A percentile compares a stretch with the other conserved stretches of the same genome.
Conservation (phyloP, 1,284 basidiomycete genomes). For the Cutaneotrichosporon cutaneum region DNA sequence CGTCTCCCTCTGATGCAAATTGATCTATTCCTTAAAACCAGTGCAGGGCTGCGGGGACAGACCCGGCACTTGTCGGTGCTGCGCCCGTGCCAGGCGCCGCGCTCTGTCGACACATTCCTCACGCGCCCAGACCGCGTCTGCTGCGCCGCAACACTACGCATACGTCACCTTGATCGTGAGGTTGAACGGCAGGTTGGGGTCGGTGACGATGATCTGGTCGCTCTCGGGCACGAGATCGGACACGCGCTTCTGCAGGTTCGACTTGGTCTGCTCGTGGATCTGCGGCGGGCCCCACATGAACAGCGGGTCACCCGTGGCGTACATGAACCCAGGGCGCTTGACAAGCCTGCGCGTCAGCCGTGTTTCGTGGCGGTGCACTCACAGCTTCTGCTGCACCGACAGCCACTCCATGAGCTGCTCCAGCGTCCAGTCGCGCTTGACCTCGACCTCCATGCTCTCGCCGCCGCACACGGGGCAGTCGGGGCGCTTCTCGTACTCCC, state of each 20-base stretch:
- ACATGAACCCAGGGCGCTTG: constrained; percentile 81
- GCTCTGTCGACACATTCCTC: no score
- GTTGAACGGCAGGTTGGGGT: constrained; percentile 81
- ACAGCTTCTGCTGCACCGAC: constrained; percentile 83
- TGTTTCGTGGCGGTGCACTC: constrained; percentile 42
- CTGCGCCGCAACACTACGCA: neutral
- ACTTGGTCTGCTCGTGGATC: constrained; percentile 79
- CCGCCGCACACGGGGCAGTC: constrained; percentile 98
- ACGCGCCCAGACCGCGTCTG: no score
- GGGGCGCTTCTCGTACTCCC: constrained; percentile 85
- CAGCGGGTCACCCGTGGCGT: constrained; percentile 63
- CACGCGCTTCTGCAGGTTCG: constrained; percentile 82
- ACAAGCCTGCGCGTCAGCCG: constrained; percentile 67
- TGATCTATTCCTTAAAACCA: neutral
- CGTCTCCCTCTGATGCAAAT: neutral
- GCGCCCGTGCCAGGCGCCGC: no score
- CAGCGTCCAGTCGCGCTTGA: constrained; percentile 71
- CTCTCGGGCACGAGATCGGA: constrained; percentile 72
- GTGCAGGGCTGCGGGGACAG: neutral
- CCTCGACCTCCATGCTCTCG: constrained; percentile 69
- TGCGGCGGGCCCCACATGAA: constrained; percentile 92
- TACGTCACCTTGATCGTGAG: constrained; percentile 65
- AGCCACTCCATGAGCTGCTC: constrained; percentile 82
- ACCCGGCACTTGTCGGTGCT: no score
- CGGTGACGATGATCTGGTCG: constrained; percentile 82